Evolutionary conservation across 2,329 filamentous ascomycete genomes (phyloP), one percentile per base, ranked within the genome.

Genomic region (Cercospora sp.): DNA sequence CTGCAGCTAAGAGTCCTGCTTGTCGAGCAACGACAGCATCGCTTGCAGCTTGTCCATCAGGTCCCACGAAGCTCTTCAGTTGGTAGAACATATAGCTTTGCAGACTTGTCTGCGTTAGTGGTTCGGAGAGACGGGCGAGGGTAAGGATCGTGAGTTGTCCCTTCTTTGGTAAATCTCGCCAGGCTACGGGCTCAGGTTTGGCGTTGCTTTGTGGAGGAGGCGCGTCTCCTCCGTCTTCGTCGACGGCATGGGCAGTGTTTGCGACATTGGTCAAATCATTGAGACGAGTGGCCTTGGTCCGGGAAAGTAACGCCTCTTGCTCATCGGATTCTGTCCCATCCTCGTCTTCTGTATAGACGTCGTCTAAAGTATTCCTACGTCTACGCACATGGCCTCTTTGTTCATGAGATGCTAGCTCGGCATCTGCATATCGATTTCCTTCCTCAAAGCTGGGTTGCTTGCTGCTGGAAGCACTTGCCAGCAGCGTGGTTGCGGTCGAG

Each of bases 61-160:
- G 63, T 1, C 55, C 33, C 6, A 71, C 69, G 73, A 97, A 94
- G 67, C 90, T 94, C 73, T 88, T 89, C n/a, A 97, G 86, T 78
- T 95, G 92, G 79, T 94, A 96, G 80, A 92, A 96, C 83, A 96
- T 89, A 79, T 96, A 96, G 1, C 91, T 87, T 79, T 91, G 86
- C 8, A 93, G 79, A 12, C 89, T 92, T 0, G 91, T 93, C 76
- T 95, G 91, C 0, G 92, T 91, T 40, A 97, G 82, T 3, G 93
- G 93, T 77, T 97, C 93, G 10, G 91, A 92, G 23, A 97, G 82
- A 30, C 93, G 88, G 8, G 92, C 90, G 55, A 96, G 81, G 0
- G 90, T 93, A 60, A 97, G 84, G 66, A 97, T 89, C 31, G 90
- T 81, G 20, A 97, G 85, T 79, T 97, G 93, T 57, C 87, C 84